These are phyloP conservation scores for Penicillium roqueforti DNA, from an alignment of 495 filamentous ascomycete genomes.

Conservation along the genomic window DNA sequence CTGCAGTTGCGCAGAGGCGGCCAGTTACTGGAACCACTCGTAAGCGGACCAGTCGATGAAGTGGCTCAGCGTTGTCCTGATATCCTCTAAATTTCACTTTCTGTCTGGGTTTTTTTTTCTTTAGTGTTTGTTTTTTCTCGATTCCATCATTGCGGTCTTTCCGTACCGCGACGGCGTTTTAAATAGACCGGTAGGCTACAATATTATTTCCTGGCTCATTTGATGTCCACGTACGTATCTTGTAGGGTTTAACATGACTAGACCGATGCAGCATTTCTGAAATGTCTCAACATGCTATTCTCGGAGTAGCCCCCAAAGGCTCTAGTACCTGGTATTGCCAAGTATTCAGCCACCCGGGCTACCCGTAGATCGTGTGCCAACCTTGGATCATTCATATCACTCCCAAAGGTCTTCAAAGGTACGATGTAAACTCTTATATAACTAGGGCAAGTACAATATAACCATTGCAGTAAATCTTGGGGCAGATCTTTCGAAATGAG, in stretches of 20 bases:
- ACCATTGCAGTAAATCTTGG: neutral
- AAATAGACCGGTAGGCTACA: constrained; percentile 8
- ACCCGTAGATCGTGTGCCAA: too few species aligned
- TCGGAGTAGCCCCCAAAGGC: neutral
- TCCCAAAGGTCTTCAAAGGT: too few species aligned
- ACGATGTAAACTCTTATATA: too few species aligned
- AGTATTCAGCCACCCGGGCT: constrained; percentile 4
- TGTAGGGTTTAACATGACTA: neutral
- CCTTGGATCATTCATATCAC: too few species aligned
- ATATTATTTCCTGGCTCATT: neutral
- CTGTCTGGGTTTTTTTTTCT: constrained; percentile 3
- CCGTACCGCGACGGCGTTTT: constrained; percentile 11
- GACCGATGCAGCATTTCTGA: too few species aligned
- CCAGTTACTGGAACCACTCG: constrained; percentile 19
- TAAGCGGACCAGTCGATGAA: constrained; percentile 26
- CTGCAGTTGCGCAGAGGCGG: constrained; percentile 15
- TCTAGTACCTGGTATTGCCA: neutral
- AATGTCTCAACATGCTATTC: too few species aligned
- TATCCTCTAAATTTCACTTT: constrained; percentile 3
- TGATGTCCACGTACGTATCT: too few species aligned
- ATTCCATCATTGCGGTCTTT: constrained; percentile 2
- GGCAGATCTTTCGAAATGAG: neutral
- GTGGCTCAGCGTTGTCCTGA: constrained; percentile 9
- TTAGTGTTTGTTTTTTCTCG: constrained; percentile 3
- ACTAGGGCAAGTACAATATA: neutral